Percentiles rank a stretch among this genome's conserved stretches.
These are phyloP conservation scores for Boletellus ananas DNA, from an alignment of 768 basidiomycete species.

Conservation along the genomic window DNA sequence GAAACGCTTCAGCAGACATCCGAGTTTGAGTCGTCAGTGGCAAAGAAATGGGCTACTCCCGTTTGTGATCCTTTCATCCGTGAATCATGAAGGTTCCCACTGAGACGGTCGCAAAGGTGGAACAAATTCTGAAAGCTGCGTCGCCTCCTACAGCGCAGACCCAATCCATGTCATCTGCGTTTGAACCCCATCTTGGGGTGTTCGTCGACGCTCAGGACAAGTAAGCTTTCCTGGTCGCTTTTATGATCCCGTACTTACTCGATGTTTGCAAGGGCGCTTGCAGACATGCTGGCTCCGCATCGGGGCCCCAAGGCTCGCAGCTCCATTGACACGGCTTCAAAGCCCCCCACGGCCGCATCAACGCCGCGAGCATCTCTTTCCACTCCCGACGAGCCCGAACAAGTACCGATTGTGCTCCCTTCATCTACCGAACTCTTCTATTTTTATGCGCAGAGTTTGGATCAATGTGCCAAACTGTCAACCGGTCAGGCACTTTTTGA, in stretches of 20 bases:
- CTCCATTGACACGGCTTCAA: constrained; percentile 58
- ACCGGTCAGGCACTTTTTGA: constrained; percentile 82
- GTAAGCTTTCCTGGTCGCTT: constrained; percentile 43
- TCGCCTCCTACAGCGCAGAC: constrained; percentile 48
- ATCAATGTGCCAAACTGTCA: constrained; percentile 89
- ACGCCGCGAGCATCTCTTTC: constrained; percentile 37
- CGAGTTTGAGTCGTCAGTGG: constrained; percentile 83
- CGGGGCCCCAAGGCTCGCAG: constrained; percentile 59
- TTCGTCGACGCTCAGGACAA: constrained; percentile 97
- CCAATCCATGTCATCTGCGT: constrained; percentile 80
- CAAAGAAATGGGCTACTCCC: constrained; percentile 76
- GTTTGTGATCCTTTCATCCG: constrained; percentile 37
- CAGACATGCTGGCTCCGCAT: constrained; percentile 87
- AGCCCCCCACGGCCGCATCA: constrained; percentile 22
- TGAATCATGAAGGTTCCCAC: neutral
- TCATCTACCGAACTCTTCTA: constrained; percentile 97
- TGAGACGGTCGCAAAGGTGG: constrained; percentile 41
- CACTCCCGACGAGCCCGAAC: constrained; percentile 41
- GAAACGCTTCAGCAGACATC: constrained; percentile 82
- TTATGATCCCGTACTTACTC: neutral
- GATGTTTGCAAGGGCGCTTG: constrained; percentile 56
- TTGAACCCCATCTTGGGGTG: constrained; percentile 88
- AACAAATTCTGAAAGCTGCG: constrained; percentile 57
- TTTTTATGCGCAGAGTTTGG: constrained; percentile 92
- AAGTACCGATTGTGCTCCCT: constrained; percentile 70